Base-by-base conservation (phyloP, 148 eudicot species). In the Rhododendron mucronatum region DNA sequence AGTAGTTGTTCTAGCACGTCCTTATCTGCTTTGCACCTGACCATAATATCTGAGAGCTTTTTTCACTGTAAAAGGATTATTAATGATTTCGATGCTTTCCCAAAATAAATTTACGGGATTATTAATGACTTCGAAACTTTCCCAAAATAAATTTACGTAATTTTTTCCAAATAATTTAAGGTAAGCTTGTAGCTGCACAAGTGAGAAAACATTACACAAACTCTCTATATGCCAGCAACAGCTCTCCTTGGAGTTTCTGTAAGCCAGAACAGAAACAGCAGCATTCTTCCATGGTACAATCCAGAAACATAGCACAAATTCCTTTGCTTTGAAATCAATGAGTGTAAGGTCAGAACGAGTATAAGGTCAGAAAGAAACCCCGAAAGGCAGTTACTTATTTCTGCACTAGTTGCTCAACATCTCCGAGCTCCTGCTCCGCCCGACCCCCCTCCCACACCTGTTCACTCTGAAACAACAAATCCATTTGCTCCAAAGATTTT, bases 401-500 rank as follows among this genome's bases (percentile, higher is more conserved):
- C 74, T 88, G 92, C 88, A 93, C 93, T 51, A 93, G 85, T 85
- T 87, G 90, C 83, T 90, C 92, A 77, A 83, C 85, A 80, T 91
- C 92, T 53, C 92, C 92, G 10, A 93, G 88, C 91, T 95, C 95
- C 77, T 89, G 89, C 91, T 95, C 95, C 77, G 91, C 82, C 85
- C 89, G 94, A 15, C 85, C 80, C 28, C 88, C 91, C 83, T 84
- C 83, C 69, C 80, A 39, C 23, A 69, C 91, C 35, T 78, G 85
- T 44, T 84, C 89, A 13, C 86, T 84, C 81, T 88, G 89, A 87
- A 95, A 95, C 88, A 95, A 61, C 83, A 84, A 21, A 79, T 92
- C 98, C 15, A 92, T 95, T 90, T 95, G 93, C 90, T 95, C 98
- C 61, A 94, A 69, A 2, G 96, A 90, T 61, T 92, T 94, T 37